These are phyloP conservation scores for Pythium oligandrum DNA, from an alignment of 352 stramenopile species.

Conservation along the genomic window DNA sequence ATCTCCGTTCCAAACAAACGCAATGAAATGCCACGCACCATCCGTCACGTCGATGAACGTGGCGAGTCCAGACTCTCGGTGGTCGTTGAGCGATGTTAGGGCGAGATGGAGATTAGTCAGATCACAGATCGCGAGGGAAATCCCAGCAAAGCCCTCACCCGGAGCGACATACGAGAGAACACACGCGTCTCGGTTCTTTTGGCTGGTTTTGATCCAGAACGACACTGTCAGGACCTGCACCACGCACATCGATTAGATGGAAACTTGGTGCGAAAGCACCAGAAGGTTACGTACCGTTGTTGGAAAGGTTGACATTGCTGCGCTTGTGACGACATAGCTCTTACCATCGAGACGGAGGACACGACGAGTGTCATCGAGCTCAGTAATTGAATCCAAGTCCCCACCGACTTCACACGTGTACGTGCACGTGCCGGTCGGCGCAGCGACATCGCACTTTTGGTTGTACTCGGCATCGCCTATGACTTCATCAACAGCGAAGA, in stretches of 20 bases:
- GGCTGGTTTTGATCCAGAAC: conserved; percentile 53
- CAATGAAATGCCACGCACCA: conserved; percentile 65
- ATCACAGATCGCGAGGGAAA: conserved; percentile 52
- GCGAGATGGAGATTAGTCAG: conserved; percentile 51
- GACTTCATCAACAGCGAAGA: conserved; percentile 56
- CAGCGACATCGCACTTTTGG: conserved; percentile 52
- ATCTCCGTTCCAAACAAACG: conserved; percentile 43
- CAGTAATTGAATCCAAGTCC: conserved; percentile 16
- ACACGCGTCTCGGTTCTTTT: conserved; percentile 25
- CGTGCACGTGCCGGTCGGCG: conserved; percentile 40
- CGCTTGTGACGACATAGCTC: conserved; percentile 38
- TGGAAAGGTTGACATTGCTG: conserved; percentile 31
- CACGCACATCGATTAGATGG: neutral
- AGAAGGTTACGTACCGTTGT: conserved; percentile 21
- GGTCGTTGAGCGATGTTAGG: conserved; percentile 21
- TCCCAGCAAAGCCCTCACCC: conserved; percentile 4
- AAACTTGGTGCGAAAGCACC: neutral
- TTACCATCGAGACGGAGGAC: conserved; percentile 31
- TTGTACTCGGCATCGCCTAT: conserved; percentile 62
- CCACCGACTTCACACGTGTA: conserved; percentile 50
- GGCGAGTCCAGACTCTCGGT: conserved; percentile 14
- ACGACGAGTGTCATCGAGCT: conserved; percentile 19
- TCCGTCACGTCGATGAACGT: conserved; percentile 69
- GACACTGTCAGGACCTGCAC: conserved; percentile 48
- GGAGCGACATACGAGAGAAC: conserved; percentile 39